phyloP scores from a whole-genome alignment of 495 filamentous ascomycete species.

The Neurospora sp. region DNA sequence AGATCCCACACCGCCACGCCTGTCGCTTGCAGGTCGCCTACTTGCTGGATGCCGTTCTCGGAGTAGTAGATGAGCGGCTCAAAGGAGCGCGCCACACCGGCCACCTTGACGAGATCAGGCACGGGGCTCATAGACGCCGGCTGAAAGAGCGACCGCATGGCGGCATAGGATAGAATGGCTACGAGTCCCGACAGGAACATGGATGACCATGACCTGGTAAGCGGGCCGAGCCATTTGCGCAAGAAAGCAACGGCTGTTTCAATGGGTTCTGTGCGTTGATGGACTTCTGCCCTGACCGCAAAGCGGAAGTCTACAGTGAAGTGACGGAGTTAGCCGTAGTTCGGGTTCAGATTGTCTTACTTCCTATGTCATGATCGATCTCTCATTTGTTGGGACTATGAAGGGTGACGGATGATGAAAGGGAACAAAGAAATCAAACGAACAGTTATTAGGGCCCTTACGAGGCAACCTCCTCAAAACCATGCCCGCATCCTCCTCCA shows the following conservation, averaged over 20 bases:
- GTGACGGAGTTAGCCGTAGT: slow-evolving; percentile 16
- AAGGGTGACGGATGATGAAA: background rate
- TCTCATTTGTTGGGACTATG: background rate
- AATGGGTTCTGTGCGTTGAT: slow-evolving; percentile 76
- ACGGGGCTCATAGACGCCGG: slow-evolving; percentile 57
- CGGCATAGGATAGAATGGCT: slow-evolving; percentile 45
- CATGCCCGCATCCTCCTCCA: slow-evolving; percentile 4
- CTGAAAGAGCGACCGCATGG: slow-evolving; percentile 55
- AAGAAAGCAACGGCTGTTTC: slow-evolving; percentile 60
- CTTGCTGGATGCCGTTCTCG: slow-evolving; percentile 74
- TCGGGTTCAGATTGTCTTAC: background rate
- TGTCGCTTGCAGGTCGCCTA: slow-evolving; percentile 76
- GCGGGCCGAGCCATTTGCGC: slow-evolving; percentile 41
- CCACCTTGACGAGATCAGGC: slow-evolving; percentile 83
- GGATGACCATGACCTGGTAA: slow-evolving; percentile 58
- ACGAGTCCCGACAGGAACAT: slow-evolving; percentile 45
- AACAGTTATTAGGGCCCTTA: slow-evolving; percentile 26
- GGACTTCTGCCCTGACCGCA: slow-evolving; percentile 72
- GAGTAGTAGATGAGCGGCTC: slow-evolving; percentile 89
- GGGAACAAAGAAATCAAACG: slow-evolving; percentile 13
- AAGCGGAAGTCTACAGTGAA: slow-evolving; percentile 66
- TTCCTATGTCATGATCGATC: background rate
- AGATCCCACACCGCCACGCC: slow-evolving; percentile 88
- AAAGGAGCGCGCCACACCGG: slow-evolving; percentile 75
- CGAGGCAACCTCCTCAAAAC: slow-evolving; percentile 5